phyloP scores from a whole-genome alignment of 2,329 filamentous ascomycete genomes.

The Berkeleyomyces rouxiae region DNA sequence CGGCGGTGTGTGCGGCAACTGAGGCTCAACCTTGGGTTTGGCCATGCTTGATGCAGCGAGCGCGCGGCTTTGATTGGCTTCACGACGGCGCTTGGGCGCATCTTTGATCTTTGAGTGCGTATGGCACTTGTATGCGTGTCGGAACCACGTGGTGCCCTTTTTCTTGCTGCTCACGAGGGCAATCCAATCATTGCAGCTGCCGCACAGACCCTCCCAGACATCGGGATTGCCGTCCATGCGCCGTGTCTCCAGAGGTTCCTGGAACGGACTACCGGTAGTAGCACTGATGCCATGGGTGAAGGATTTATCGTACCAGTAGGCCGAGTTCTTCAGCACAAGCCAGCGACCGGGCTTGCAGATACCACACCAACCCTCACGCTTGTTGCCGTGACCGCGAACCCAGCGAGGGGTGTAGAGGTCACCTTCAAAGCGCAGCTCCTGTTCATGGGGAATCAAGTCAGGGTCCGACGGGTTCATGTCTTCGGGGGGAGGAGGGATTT shows the following conservation, averaged over 20 bases:
- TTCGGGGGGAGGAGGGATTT: conserved; percentile 55
- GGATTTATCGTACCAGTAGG: conserved; percentile 86
- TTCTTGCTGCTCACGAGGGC: conserved; percentile 72
- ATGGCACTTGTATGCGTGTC: conserved; percentile 77
- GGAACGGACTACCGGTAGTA: conserved; percentile 61
- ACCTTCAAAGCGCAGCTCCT: conserved; percentile 61
- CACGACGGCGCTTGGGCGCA: conserved; percentile 48
- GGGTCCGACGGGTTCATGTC: conserved; percentile 69
- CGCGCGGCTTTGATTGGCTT: conserved; percentile 36
- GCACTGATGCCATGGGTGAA: conserved; percentile 79
- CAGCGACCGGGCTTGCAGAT: conserved; percentile 75
- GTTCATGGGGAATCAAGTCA: conserved; percentile 60
- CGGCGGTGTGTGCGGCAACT: conserved; percentile 17
- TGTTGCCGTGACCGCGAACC: conserved; percentile 74
- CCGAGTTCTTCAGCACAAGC: conserved; percentile 78
- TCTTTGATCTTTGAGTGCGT: conserved; percentile 58
- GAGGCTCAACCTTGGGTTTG: conserved; percentile 28
- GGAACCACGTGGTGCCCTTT: conserved; percentile 84
- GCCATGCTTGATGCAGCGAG: conserved; percentile 27
- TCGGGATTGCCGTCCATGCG: conserved; percentile 67
- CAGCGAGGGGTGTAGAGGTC: conserved; percentile 72
- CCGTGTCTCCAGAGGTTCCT: conserved; percentile 57
- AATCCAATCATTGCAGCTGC: conserved; percentile 67
- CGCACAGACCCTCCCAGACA: conserved; percentile 66
- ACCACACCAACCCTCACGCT: conserved; percentile 78